These are phyloP conservation scores for Microthyrium microscopicum DNA, from an alignment of 2,329 filamentous ascomycete species.

Conservation along the genomic window DNA sequence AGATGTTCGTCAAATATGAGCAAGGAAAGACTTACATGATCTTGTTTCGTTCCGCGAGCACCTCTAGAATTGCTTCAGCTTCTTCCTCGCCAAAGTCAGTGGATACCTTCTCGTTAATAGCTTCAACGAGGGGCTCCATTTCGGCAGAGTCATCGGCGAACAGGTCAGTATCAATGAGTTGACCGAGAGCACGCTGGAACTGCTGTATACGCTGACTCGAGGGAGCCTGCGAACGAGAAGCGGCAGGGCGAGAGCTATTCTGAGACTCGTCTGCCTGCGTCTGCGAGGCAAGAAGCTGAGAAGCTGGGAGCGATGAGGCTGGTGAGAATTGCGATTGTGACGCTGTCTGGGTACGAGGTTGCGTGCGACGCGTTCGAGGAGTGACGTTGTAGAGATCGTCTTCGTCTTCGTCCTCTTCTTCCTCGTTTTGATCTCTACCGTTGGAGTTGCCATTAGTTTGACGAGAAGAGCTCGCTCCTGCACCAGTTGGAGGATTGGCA, in stretches of 20 bases:
- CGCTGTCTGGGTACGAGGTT: slow-evolving; percentile 12
- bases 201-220: slow-evolving; percentile 38
- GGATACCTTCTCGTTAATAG: slow-evolving; percentile 59
- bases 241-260: slow-evolving; percentile 2
- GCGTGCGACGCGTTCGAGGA: slow-evolving; percentile 28
- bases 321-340: slow-evolving; percentile 48
- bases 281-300: slow-evolving; percentile 46
- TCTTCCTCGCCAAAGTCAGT: slow-evolving; percentile 52
- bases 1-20: not conserved
- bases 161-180: slow-evolving; percentile 63
- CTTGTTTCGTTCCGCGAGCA: slow-evolving; percentile 69
- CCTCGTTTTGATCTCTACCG: slow-evolving; percentile 20
- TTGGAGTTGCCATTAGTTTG: slow-evolving; percentile 11
- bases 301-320: slow-evolving; percentile 64
- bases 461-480: slow-evolving; percentile 11
- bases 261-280: slow-evolving; percentile 12
- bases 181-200: slow-evolving; percentile 70
- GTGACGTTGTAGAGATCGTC: slow-evolving; percentile 38
- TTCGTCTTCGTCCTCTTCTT: slow-evolving; percentile 31
- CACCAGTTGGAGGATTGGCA: slow-evolving; percentile 10
- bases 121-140: slow-evolving; percentile 55
- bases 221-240: slow-evolving; percentile 4
- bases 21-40: slow-evolving; percentile 57
- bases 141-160: slow-evolving; percentile 76
- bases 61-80: slow-evolving; percentile 58